Base-by-base conservation (phyloP, 345 rosid genomes). In the Gossypium sturtianum region DNA sequence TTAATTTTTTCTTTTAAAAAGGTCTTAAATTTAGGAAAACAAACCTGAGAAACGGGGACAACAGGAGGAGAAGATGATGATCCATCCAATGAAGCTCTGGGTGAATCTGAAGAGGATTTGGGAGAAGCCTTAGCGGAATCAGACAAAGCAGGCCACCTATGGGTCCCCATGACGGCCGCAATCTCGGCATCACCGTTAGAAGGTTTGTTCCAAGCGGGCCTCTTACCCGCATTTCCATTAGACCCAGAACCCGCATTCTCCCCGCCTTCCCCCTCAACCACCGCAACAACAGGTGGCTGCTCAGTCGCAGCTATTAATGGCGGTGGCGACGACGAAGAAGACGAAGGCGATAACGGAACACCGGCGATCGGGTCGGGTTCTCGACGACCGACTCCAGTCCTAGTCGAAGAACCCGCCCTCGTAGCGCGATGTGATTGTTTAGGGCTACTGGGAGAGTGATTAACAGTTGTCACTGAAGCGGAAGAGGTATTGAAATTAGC, bases 131-230 rank as follows among this genome's bases (percentile, higher is more conserved):
- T 86, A 43, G 90, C 85, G 2, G 95, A 78, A 80, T 86, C 92
- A 1, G 88, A 82, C 65, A 92, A 77, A 19, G 87, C 80, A 4
- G 97, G 97, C 97, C 97, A 90, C 1, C 84, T 78, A 19, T 76
- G 84, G 25, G 86, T 84, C 72, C 81, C 97, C 78, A 93, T 86
- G 27, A 87, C 92, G 49, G 90, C 82, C 23, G 77, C 92, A 15
- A 75, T 74, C 66, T 85, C 91, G 27, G 81, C 78, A 22, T 83
- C 17, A 7, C 19, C 76, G 19, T 85, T 86, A 7, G 89, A 86
- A 10, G 92, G 98, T 84, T 75, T 84, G 54, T 78, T 90, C 98
- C 98, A 92, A 12, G 74, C 91, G 17, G 82, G 88, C 79, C 72
- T 88, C 90, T 84, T 92, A 73, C 89, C 95, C 0, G 79, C 90